Percentiles rank a stretch among this genome's conserved stretches.
Evolutionary conservation across 495 filamentous ascomycete species (phyloP).

Genomic region (Neurospora tetrasperma): DNA sequence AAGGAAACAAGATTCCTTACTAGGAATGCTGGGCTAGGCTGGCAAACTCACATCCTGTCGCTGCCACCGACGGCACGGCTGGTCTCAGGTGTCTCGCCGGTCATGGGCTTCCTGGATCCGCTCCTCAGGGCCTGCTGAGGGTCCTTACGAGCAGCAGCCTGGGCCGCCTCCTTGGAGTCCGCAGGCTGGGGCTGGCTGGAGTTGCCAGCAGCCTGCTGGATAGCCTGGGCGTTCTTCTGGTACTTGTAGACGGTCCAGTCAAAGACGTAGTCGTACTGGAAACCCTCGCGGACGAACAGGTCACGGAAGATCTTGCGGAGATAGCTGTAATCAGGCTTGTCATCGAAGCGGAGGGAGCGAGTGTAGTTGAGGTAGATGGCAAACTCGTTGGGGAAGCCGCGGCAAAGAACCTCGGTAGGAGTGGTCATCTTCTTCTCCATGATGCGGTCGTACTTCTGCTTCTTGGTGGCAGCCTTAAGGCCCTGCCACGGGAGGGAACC

Average conservation of each 20-base stretch:
- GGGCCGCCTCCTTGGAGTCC: constrained; percentile 40
- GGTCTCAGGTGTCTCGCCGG: constrained; percentile 70
- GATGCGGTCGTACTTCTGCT: constrained; percentile 99
- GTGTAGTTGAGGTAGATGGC: constrained; percentile 99
- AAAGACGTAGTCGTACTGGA: constrained; percentile 99
- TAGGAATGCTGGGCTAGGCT: constrained; percentile 63
- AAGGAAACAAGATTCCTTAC: constrained; percentile 84
- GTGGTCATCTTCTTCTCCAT: constrained; percentile 99
- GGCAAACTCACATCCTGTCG: constrained; percentile 96
- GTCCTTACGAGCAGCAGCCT: constrained; percentile 52
- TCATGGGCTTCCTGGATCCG: constrained; percentile 74
- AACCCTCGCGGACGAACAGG: constrained; percentile 96
- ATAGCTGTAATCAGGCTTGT: constrained; percentile 99
- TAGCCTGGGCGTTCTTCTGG: constrained; percentile 86
- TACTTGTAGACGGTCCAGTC: constrained; percentile 99
- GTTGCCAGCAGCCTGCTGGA: constrained; percentile 42
- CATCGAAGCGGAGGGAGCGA: constrained; percentile 94
- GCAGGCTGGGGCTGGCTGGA: constrained; percentile 41
- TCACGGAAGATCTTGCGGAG: constrained; percentile 99
- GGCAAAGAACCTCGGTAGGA: constrained; percentile 96
- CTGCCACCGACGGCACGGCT: constrained; percentile 83
- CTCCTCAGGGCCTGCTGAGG: constrained; percentile 50
- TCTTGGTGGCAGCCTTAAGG: constrained; percentile 98
- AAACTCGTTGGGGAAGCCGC: constrained; percentile 98
- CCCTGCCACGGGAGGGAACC: constrained; percentile 99